Percentiles rank a stretch among this genome's conserved stretches.
Conservation (phyloP, 306 rosid genomes). For the Cucurbita ficifolia region DNA sequence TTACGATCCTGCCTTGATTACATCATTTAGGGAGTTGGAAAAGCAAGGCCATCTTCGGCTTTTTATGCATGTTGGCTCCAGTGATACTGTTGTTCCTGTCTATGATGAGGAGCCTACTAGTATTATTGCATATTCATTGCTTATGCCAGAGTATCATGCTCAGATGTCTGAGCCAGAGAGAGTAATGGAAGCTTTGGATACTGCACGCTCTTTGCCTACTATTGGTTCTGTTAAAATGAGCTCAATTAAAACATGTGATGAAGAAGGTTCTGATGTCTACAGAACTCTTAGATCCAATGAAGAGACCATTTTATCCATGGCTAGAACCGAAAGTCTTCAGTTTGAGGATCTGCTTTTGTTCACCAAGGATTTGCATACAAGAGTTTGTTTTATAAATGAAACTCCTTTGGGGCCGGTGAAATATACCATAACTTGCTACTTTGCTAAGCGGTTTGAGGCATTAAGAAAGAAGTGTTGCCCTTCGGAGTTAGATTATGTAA, state of each 20-base stretch:
- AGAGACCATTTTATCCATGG: slow-evolving; percentile 34
- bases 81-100: slow-evolving; percentile 71
- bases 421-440: slow-evolving; percentile 63
- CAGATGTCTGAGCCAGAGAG: slow-evolving; percentile 48
- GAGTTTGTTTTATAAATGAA: slow-evolving; percentile 73
- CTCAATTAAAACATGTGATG: slow-evolving; percentile 37
- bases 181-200: slow-evolving; percentile 34
- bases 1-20: slow-evolving; percentile 47
- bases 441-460: slow-evolving; percentile 73
- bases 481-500: slow-evolving; percentile 67
- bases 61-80: slow-evolving; percentile 56
- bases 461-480: slow-evolving; percentile 77
- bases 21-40: slow-evolving; percentile 58
- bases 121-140: slow-evolving; percentile 65
- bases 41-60: slow-evolving; percentile 64
- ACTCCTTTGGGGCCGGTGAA: slow-evolving; percentile 62
- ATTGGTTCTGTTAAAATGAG: slow-evolving; percentile 22
- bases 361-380: slow-evolving; percentile 61
- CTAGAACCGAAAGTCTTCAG: slow-evolving; percentile 52
- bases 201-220: slow-evolving; percentile 15
- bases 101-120: slow-evolving; percentile 92
- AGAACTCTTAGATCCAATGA: slow-evolving; percentile 48
- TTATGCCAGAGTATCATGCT: slow-evolving; percentile 37
- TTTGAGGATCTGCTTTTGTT: slow-evolving; percentile 36
- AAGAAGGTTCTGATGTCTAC: slow-evolving; percentile 30